Base-by-base conservation (phyloP, 2,329 filamentous ascomycete genomes). In the Monosporascus sp. region DNA sequence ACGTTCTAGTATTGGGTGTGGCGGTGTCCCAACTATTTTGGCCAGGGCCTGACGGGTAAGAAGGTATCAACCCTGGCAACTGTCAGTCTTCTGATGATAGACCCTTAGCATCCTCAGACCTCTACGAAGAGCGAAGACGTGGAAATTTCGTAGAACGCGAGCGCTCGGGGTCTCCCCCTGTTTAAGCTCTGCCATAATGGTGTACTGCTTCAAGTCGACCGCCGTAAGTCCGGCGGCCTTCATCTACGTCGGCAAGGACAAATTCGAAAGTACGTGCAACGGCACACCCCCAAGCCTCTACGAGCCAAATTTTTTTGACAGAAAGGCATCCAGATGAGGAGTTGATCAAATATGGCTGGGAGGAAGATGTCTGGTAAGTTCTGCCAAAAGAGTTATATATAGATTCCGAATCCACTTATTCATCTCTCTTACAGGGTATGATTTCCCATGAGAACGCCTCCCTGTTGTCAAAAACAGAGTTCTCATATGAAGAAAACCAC, bases 241-340 rank as follows among this genome's bases (percentile, higher is more conserved):
- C 69, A 85, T 99, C 67, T 99, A 99, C 70, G 91, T 97, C 55
- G 94, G 94, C 72, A 99, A 97, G 74, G 94, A 99, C 78, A 99
- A 99, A 76, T 92, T 94, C 64, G 94, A 99, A 78, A 99, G 94
- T 97, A 79, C 67, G 86, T 63, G 56, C 58, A 52, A 53, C 53
- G 35, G 48, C n/a, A 26, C 47, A 49, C 46, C 48, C n/a, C 37
- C 52, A 37, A 52, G 55, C 52, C 52, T 58, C 26, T 37, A 41
- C 46, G 58, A 48, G 44, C 55, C 24, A 17, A 31, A 1, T 44
- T n/a, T 40, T 52, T 44, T 50, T 59, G 52, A 56, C 50, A 31
- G 31, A 26, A 54, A 57, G 48, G 41, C 46, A 58, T 6, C 14
- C 69, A 99, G 94, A 97, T 76, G 94, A 99, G 80, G 91, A 96